Conservation (phyloP, 2,329 filamentous ascomycete species). For the Paracamarosporium sp. region DNA sequence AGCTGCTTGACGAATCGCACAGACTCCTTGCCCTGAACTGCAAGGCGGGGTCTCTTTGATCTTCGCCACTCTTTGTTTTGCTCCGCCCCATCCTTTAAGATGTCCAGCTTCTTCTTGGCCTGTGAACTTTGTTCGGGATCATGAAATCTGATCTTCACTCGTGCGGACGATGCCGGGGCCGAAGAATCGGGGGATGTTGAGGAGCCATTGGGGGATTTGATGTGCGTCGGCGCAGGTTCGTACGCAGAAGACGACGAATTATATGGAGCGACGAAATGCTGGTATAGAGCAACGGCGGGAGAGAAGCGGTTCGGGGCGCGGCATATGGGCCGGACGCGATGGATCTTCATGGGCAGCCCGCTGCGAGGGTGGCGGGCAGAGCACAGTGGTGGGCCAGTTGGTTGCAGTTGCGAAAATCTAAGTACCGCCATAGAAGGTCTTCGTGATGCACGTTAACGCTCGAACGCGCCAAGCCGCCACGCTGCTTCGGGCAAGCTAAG, state of each 20-base stretch:
- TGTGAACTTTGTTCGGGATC: not conserved
- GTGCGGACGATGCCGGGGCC: not conserved
- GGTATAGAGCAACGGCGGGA: constrained; percentile 40
- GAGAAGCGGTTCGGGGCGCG: constrained; percentile 41
- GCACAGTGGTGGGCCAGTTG: constrained; percentile 6
- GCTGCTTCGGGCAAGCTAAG: not conserved
- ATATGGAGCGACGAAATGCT: constrained; percentile 36
- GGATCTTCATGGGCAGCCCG: constrained; percentile 34
- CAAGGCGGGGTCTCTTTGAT: not conserved
- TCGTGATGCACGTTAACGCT: not conserved
- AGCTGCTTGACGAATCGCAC: constrained; percentile 2
- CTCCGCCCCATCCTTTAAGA: too few species aligned
- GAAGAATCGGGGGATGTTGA: not conserved
- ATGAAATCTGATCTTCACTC: not conserved
- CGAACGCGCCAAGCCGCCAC: constrained; percentile 8
- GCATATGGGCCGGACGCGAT: constrained; percentile 33
- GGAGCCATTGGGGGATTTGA: not conserved
- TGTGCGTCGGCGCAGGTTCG: not conserved
- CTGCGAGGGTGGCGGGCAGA: constrained; percentile 10
- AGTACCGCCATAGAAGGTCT: not conserved
- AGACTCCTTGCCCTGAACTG: not conserved
- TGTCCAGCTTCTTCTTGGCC: not conserved
- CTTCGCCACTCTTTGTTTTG: too few species aligned
- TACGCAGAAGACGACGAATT: constrained; percentile 23
- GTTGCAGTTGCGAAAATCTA: not conserved